phyloP scores from a whole-genome alignment of 2,329 filamentous ascomycete genomes.

The Clarireedia homoeocarpa region DNA sequence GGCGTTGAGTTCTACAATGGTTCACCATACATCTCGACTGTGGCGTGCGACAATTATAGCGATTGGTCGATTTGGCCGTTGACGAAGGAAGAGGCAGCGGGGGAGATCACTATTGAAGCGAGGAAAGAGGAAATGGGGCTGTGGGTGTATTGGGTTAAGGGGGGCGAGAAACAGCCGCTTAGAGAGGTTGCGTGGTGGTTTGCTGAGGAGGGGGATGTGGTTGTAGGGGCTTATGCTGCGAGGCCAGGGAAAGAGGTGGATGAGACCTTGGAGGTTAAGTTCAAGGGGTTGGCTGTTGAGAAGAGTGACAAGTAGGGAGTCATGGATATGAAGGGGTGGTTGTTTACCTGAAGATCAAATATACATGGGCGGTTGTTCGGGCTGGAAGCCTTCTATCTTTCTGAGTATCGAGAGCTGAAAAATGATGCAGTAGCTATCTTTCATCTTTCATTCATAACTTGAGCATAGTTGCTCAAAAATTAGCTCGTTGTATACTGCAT shows the following conservation, averaged over 20 bases:
- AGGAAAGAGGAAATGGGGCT: neutral
- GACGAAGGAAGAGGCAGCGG: neutral
- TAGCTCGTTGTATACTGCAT: too few species aligned
- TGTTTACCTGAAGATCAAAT: neutral
- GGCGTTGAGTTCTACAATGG: constrained; percentile 5
- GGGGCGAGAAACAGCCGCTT: neutral
- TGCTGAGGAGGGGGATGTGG: neutral
- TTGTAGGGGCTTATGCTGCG: neutral
- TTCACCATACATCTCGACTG: neutral
- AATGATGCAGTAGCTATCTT: too few species aligned
- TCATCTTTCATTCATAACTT: too few species aligned
- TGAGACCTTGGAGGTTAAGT: neutral
- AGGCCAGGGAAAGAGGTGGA: neutral
- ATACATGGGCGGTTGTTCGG: too few species aligned
- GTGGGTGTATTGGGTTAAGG: constrained; percentile 6
- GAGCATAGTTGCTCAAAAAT: too few species aligned
- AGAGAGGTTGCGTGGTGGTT: constrained; percentile 7
- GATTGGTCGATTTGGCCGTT: constrained; percentile 5
- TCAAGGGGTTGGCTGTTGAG: constrained; percentile 1
- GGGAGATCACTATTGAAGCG: constrained; percentile 1
- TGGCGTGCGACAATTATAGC: neutral
- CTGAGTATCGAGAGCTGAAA: too few species aligned
- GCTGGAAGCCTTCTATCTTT: too few species aligned
- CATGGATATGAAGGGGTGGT: neutral
- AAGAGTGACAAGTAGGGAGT: neutral